Conservation (phyloP, 805 yeast species). For the Saccharomycopsis fodiens region DNA sequence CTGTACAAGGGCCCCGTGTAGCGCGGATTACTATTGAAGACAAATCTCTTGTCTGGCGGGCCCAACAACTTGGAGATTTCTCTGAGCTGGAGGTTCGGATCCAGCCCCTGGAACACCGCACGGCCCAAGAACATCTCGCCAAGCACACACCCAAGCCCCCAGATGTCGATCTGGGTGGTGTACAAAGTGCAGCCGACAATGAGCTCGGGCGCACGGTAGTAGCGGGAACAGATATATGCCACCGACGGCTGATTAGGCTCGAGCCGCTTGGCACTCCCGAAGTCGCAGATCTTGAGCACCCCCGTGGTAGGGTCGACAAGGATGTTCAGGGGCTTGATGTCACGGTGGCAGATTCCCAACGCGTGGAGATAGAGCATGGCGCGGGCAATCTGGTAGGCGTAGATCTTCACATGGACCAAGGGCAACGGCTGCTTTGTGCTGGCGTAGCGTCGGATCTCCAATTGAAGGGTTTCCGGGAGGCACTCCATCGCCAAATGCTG, state of each 20-base stretch:
- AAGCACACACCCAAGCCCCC: constrained; percentile 96
- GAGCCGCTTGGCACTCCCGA: constrained; percentile 76
- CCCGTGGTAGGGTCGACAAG: constrained; percentile 66
- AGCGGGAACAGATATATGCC: constrained; percentile 91
- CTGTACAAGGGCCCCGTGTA: constrained; percentile 71
- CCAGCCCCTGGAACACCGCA: constrained; percentile 93
- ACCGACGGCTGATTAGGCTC: constrained; percentile 82
- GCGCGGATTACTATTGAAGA: constrained; percentile 65
- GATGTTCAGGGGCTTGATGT: constrained; percentile 77
- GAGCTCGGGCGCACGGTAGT: constrained; percentile 93
- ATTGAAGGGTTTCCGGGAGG: constrained; percentile 71
- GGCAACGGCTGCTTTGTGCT: constrained; percentile 52
- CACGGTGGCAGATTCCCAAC: constrained; percentile 75
- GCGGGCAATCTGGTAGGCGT: constrained; percentile 72
- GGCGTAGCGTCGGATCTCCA: constrained; percentile 65
- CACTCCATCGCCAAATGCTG: constrained; percentile 86
- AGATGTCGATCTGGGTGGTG: constrained; percentile 86
- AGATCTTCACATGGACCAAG: constrained; percentile 65
- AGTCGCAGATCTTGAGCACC: constrained; percentile 70
- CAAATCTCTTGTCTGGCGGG: constrained; percentile 69
- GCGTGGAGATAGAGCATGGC: constrained; percentile 81
- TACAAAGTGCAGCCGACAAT: constrained; percentile 86
- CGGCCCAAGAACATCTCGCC: constrained; percentile 91
- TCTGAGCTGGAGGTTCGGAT: constrained; percentile 79
- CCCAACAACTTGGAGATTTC: constrained; percentile 89